A percentile compares a stretch with the other conserved stretches of the same genome.
These are phyloP conservation scores for Coniochaeta sp. DNA, from an alignment of 2,329 filamentous ascomycete species.

Conservation along the genomic window DNA sequence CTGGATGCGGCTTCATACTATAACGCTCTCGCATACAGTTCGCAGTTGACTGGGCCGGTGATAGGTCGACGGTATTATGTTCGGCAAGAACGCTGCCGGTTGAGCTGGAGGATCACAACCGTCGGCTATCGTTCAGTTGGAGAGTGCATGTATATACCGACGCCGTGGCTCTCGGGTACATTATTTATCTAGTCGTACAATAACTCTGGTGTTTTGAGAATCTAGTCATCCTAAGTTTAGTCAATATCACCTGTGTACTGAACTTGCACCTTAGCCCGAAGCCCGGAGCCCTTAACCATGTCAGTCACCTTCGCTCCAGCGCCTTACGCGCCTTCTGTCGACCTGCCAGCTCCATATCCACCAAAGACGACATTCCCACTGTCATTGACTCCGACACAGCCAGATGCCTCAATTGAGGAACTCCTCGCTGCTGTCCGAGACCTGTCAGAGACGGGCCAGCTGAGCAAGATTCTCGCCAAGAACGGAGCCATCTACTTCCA, in stretches of 20 bases:
- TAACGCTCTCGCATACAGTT: neutral
- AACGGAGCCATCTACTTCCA: constrained; percentile 18
- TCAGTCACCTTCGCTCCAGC: neutral
- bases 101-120: neutral
- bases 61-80: neutral
- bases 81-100: neutral
- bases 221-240: neutral
- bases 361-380: constrained; percentile 4
- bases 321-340: constrained; percentile 5
- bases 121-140: neutral
- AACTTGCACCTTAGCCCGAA: neutral
- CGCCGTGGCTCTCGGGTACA: neutral
- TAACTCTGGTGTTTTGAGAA: neutral
- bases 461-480: constrained; percentile 7
- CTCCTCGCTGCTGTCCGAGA: constrained; percentile 3
- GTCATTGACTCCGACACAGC: neutral
- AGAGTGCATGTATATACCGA: neutral
- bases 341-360: constrained; percentile 7
- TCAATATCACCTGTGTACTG: neutral
- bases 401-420: neutral
- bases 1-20: neutral
- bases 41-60: neutral
- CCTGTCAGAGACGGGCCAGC: constrained; percentile 7
- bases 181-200: neutral
- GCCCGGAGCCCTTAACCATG: neutral